A percentile compares a stretch with the other conserved stretches of the same genome.
Evolutionary conservation across 441 rosid genomes (phyloP).

Genomic region (Kokia cookei): DNA sequence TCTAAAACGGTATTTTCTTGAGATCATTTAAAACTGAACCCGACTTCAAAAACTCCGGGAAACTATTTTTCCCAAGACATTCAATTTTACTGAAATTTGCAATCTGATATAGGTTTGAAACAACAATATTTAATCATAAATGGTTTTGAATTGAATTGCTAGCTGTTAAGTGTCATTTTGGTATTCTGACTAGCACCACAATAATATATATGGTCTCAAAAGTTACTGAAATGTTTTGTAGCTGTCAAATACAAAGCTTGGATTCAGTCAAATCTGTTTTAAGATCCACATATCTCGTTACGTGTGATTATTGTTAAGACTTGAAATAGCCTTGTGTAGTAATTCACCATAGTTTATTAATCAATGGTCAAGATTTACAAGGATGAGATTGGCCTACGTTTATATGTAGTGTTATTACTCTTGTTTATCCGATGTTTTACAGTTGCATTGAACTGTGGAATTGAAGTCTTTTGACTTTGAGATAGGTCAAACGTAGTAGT

Average conservation of each 20-base stretch:
- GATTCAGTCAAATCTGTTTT: neutral
- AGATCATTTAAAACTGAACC: neutral
- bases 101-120: neutral
- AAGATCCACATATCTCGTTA: neutral
- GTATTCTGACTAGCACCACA: neutral
- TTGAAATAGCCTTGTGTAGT: neutral
- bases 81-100: neutral
- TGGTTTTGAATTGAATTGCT: neutral
- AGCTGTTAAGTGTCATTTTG: neutral
- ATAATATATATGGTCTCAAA: neutral
- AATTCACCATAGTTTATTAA: neutral
- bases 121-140: neutral
- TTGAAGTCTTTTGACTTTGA: neutral
- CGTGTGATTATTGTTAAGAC: neutral
- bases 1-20: constrained; percentile 61
- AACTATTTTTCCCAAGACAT: neutral
- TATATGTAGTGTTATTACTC: neutral
- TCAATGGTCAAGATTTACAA: neutral
- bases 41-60: neutral
- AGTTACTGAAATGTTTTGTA: neutral
- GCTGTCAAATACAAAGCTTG: neutral
- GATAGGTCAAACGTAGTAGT: neutral
- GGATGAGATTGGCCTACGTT: neutral
- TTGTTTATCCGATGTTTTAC: neutral
- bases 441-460: neutral